Percentiles rank a stretch among this genome's conserved stretches.
These are phyloP conservation scores for Corchorus olitorius DNA, from an alignment of 345 rosid species.

Conservation along the genomic window DNA sequence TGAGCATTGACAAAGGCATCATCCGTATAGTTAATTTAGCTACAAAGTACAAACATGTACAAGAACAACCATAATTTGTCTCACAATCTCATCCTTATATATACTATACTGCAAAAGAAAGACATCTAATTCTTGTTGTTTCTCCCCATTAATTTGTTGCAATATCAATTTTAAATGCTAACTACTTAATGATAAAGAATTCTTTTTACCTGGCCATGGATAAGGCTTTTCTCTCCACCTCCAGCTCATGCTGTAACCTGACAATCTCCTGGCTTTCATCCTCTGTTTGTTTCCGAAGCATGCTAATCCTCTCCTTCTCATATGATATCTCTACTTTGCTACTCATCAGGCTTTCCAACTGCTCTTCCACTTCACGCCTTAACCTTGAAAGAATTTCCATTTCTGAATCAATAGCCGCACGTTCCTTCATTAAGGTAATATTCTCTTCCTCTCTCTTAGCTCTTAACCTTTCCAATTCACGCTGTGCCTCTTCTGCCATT, in stretches of 20 bases:
- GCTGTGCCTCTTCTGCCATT: constrained; percentile 82
- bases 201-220: constrained; percentile 77
- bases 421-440: constrained; percentile 64
- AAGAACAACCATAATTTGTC: too few species aligned
- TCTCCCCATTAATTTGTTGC: background rate
- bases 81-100: too few species aligned
- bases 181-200: background rate
- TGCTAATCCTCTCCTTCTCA: constrained; percentile 75
- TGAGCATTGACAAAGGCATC: too few species aligned
- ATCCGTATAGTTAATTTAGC: too few species aligned
- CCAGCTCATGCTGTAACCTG: constrained; percentile 73
- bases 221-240: constrained; percentile 83
- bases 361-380: constrained; percentile 73
- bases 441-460: constrained; percentile 73
- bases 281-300: constrained; percentile 65
- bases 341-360: constrained; percentile 60
- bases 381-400: constrained; percentile 75
- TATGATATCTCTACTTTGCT: constrained; percentile 75
- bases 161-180: constrained; percentile 2
- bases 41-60: too few species aligned
- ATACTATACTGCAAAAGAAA: background rate
- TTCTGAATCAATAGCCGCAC: constrained; percentile 71
- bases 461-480: constrained; percentile 58
- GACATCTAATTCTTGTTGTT: background rate
- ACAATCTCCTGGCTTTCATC: constrained; percentile 70